phyloP scores from a whole-genome alignment of 805 yeast genomes.

The Saturnispora quitensis region DNA sequence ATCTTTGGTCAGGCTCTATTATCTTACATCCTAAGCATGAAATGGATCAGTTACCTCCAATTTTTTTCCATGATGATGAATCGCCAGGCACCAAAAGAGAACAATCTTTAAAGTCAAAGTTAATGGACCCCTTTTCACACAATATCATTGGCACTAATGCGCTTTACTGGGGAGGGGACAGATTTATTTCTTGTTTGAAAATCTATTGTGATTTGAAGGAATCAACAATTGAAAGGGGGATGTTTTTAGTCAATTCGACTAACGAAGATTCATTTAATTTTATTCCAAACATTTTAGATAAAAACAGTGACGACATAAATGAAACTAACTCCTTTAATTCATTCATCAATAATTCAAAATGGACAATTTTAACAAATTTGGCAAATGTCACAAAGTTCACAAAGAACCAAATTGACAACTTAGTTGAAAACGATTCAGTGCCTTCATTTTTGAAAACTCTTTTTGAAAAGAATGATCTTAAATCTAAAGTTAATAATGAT shows the following conservation, averaged over 20 bases:
- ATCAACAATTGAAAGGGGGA: constrained; percentile 62
- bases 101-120: constrained; percentile 48
- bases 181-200: constrained; percentile 50
- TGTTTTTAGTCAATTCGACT: constrained; percentile 72
- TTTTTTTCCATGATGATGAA: constrained; percentile 90
- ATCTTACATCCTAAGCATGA: constrained; percentile 59
- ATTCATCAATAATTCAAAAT: constrained; percentile 60
- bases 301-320: constrained; percentile 30
- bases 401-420: constrained; percentile 51
- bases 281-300: constrained; percentile 32
- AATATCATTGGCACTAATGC: constrained; percentile 35
- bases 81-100: constrained; percentile 62
- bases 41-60: constrained; percentile 58
- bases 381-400: constrained; percentile 69
- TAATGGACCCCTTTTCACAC: constrained; percentile 67
- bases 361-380: constrained; percentile 78
- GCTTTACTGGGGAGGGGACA: constrained; percentile 88
- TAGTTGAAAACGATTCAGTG: constrained; percentile 28
- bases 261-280: constrained; percentile 55
- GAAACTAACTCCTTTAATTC: constrained; percentile 30
- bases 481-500: constrained; percentile 63
- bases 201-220: constrained; percentile 52
- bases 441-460: constrained; percentile 53
- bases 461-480: constrained; percentile 71
- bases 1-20: constrained; percentile 90